Evolutionary conservation across 23 red algal species (phyloP).

Genomic region (Gracilaria vermiculophylla): DNA sequence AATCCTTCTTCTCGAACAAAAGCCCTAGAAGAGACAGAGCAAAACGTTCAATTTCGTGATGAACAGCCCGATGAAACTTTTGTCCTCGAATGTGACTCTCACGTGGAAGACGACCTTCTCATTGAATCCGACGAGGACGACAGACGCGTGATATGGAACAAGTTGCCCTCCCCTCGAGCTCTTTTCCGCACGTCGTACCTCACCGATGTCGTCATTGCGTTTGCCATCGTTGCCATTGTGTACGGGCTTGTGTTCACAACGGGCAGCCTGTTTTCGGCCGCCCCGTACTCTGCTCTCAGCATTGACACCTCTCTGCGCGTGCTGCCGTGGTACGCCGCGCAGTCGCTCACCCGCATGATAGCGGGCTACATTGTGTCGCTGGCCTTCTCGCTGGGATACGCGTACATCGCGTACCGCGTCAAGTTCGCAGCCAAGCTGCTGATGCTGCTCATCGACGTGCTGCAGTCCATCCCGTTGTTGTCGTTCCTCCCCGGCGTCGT

Average conservation of each 20-base stretch:
- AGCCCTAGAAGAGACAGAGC: not conserved
- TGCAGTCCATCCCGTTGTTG: conserved; percentile 94
- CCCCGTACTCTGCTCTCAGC: conserved; percentile 52
- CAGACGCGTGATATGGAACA: conserved; percentile 18
- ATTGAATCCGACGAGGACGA: conserved; percentile 15
- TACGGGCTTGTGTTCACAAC: conserved; percentile 65
- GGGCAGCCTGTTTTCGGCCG: conserved; percentile 52
- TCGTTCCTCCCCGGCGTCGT: conserved; percentile 96
- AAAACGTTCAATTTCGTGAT: conserved; percentile 4
- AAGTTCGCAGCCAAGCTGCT: conserved; percentile 89
- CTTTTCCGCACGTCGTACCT: conserved; percentile 12
- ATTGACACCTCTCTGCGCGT: conserved; percentile 56
- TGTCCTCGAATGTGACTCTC: conserved; percentile 33
- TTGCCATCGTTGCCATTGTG: conserved; percentile 58
- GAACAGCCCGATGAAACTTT: conserved; percentile 37
- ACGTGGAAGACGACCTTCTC: conserved; percentile 16
- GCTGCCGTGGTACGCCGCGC: conserved; percentile 83
- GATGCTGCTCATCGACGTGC: conserved; percentile 89
- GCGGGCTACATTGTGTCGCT: conserved; percentile 90
- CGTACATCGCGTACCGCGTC: conserved; percentile 90
- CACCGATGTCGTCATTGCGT: conserved; percentile 52
- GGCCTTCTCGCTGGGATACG: conserved; percentile 87
- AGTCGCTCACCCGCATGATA: conserved; percentile 80
- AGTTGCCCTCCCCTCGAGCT: conserved; percentile 18
- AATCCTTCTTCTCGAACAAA: not conserved